Base-by-base conservation (phyloP, 2,329 filamentous ascomycete species). In the Hymenoscyphus occultus region DNA sequence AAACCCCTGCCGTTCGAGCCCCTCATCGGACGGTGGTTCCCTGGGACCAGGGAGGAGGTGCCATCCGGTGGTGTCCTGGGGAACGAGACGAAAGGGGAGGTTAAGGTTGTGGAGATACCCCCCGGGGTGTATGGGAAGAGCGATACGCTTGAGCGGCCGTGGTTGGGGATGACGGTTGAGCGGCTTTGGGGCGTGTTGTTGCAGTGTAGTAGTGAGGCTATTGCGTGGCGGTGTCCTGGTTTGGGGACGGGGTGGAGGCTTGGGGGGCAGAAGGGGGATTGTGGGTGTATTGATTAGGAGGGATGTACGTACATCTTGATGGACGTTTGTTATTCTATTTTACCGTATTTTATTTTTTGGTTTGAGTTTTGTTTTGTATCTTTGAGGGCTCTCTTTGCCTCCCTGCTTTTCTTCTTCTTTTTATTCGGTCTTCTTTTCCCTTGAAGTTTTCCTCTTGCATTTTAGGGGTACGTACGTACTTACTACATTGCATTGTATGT, bases 171-270 rank as follows among this genome's bases (percentile, higher is more conserved):
- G 56, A 76, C 77, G 16, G 42, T 79, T 48, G 77, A 78, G 70
- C 71, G 77, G 56, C 63, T 78, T n/a, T 79, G 77, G 77, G 73
- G 71, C 10, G 67, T 73, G 5, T 62, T 78, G 54, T 67, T 79
- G 68, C 74, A 76, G 64, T 79, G 77, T 60, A 69, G 66, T 62
- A 67, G 39, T 28, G 65, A 60, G 42, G 63, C 69, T 35, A 68
- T 74, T 60, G 72, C 72, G n/a, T 74, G 73, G 73, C 66, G 61
- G 40, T 74, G 73, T 70, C 70, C 72, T 19, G 65, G 56, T 59
- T 39, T 71, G n/a, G 64, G 64, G 64, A 67, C 64, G 9, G 64
- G 64, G 1, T 71, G 70, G 70, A 68, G 71, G 35, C 62, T 54
- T 13, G 67, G 69, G 12, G 67, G 71, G 1, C 58, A 58, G 5